phyloP scores from a whole-genome alignment of 257 asterid genomes.

The Catharanthus roseus region DNA sequence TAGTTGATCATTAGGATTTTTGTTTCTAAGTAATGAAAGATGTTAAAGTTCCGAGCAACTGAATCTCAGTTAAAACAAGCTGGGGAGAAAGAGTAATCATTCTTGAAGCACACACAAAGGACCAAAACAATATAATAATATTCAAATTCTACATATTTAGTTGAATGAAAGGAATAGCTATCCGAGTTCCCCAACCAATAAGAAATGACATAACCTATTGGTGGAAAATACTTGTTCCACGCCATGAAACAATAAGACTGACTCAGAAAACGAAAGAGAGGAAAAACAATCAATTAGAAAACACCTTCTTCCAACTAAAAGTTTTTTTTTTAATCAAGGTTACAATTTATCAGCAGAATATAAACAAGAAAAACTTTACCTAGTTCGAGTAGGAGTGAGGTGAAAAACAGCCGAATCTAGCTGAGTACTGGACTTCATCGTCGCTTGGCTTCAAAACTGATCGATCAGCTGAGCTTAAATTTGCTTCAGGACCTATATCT shows the following conservation, averaged over 20 bases:
- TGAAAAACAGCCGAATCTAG: constrained; percentile 84
- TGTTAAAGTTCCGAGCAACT: not conserved
- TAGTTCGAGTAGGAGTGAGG: constrained; percentile 93
- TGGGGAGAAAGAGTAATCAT: not conserved
- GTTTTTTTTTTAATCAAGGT: not conserved
- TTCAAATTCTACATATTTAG: not conserved
- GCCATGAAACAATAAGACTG: not conserved
- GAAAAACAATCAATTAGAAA: not conserved
- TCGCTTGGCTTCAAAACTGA: not conserved
- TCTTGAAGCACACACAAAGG: not conserved
- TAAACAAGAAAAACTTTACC: constrained; percentile 31
- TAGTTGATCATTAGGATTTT: not conserved
- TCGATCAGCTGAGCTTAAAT: constrained; percentile 16
- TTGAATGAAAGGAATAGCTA: not conserved
- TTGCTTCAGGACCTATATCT: constrained; percentile 17
- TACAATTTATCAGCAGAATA: not conserved
- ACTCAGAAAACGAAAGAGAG: not conserved
- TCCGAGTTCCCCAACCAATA: not conserved
- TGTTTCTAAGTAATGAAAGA: not conserved
- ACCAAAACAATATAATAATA: not conserved
- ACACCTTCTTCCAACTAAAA: not conserved
- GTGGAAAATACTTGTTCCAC: not conserved
- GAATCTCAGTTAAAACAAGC: not conserved
- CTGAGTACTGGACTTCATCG: constrained; percentile 64
- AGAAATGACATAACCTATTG: not conserved